A percentile compares a stretch with the other conserved stretches of the same genome.
Conservation (phyloP, 225 moss, liverwort and hornwort genomes). For the Sphagnum contortum region DNA sequence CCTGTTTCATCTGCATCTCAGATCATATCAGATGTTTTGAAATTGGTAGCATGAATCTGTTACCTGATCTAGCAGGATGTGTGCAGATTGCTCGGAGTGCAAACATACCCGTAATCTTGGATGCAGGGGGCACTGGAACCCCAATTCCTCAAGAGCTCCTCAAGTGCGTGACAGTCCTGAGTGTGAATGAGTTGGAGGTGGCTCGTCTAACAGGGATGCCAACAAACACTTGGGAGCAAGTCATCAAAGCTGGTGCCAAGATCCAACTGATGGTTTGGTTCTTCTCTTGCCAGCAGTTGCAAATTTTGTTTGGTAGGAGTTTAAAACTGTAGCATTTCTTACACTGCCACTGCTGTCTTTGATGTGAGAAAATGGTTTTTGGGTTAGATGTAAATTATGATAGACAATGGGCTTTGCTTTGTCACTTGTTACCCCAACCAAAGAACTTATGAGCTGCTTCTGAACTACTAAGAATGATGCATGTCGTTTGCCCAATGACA, state of each 20-base stretch:
- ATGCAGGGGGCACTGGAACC: conserved; percentile 60
- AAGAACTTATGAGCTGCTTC: background rate
- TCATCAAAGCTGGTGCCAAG: conserved; percentile 45
- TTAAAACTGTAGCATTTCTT: too few species aligned
- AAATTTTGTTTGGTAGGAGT: too few species aligned
- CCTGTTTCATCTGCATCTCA: background rate
- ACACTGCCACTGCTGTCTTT: background rate
- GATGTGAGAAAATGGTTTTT: background rate
- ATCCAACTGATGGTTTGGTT: conserved; percentile 45
- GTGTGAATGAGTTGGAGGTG: conserved; percentile 56
- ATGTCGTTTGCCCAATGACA: conserved; percentile 7
- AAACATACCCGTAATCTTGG: conserved; percentile 61
- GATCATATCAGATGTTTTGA: background rate
- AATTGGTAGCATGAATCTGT: conserved; percentile 15
- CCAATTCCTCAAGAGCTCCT: conserved; percentile 60
- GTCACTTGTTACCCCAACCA: too few species aligned
- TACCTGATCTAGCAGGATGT: conserved; percentile 31
- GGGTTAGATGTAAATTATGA: too few species aligned
- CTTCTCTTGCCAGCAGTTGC: background rate
- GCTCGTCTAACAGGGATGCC: conserved; percentile 53
- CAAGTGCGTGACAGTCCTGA: conserved; percentile 60
- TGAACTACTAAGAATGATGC: background rate
- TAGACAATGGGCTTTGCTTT: too few species aligned
- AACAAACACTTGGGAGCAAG: conserved; percentile 45
- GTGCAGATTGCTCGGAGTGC: conserved; percentile 67